Evolutionary conservation across 768 basidiomycete species (phyloP).

Genomic region (Collybia mongolica): DNA sequence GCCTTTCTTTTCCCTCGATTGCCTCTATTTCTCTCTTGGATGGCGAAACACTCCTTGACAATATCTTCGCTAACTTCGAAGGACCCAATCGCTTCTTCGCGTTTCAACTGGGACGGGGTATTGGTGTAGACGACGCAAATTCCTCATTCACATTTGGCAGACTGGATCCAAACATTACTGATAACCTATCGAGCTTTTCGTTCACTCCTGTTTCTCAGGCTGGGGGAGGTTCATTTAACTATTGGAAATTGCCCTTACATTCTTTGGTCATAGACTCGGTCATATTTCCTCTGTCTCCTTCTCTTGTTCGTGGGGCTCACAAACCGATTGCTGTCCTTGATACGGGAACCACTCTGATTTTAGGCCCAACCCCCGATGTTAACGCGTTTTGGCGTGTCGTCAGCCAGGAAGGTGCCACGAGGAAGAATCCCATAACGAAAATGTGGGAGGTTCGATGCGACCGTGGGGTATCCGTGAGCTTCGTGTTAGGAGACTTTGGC

Average conservation of each 20-base stretch:
- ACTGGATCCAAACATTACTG: constrained; percentile 36
- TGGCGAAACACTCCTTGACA: constrained; percentile 48
- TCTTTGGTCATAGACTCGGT: constrained; percentile 42
- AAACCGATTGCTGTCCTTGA: constrained; percentile 58
- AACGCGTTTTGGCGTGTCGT: constrained; percentile 48
- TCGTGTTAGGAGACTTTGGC: constrained; percentile 40
- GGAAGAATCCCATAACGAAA: constrained; percentile 30
- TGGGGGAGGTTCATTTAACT: constrained; percentile 39
- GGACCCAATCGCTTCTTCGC: constrained; percentile 47
- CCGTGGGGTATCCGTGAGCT: constrained; percentile 41
- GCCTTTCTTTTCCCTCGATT: constrained; percentile 47
- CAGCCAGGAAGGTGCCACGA: constrained; percentile 33
- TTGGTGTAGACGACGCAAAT: constrained; percentile 16
- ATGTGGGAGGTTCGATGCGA: constrained; percentile 54
- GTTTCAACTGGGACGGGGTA: constrained; percentile 42
- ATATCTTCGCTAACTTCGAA: constrained; percentile 40
- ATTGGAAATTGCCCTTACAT: constrained; percentile 56
- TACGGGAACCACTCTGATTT: constrained; percentile 58
- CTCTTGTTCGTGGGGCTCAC: constrained; percentile 39
- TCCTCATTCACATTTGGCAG: constrained; percentile 54
- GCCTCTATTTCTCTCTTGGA: constrained; percentile 41
- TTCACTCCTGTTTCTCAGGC: constrained; percentile 39
- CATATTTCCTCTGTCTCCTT: constrained; percentile 39
- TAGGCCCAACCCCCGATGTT: constrained; percentile 53
- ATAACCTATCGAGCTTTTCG: constrained; percentile 28